Evolutionary conservation across 2,329 filamentous ascomycete genomes (phyloP).

Genomic region (Clarireedia hainanense): DNA sequence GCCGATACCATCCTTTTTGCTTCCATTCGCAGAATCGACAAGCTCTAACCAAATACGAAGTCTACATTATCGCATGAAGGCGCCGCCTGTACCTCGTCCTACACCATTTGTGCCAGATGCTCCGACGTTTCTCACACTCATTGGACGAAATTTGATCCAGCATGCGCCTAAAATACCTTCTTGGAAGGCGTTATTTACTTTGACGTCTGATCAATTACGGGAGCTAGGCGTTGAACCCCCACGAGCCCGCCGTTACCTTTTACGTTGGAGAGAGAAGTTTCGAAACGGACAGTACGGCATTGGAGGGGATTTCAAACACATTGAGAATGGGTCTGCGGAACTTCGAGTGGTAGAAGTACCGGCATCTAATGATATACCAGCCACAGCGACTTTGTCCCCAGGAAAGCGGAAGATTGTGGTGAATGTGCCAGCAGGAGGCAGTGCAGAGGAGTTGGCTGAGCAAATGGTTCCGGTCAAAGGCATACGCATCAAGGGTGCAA

Average conservation of each 20-base stretch:
- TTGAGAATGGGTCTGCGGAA: slow-evolving; percentile 48
- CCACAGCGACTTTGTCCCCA: slow-evolving; percentile 44
- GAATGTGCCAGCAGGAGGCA: slow-evolving; percentile 44
- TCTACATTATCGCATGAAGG: slow-evolving; percentile 33
- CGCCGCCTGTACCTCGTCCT: slow-evolving; percentile 51
- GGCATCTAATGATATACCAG: slow-evolving; percentile 25
- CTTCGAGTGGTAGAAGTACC: slow-evolving; percentile 39
- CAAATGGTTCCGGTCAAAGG: slow-evolving; percentile 49
- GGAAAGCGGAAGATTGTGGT: slow-evolving; percentile 48
- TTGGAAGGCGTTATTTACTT: slow-evolving; percentile 84
- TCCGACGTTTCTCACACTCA: slow-evolving; percentile 77
- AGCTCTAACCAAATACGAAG: slow-evolving; percentile 27
- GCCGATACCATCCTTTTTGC: slow-evolving; percentile 26
- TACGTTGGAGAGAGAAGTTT: slow-evolving; percentile 84
- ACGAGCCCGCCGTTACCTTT: slow-evolving; percentile 71
- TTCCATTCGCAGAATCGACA: slow-evolving; percentile 27
- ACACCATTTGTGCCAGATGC: slow-evolving; percentile 84
- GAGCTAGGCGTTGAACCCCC: slow-evolving; percentile 83
- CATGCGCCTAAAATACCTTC: slow-evolving; percentile 81
- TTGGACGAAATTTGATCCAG: slow-evolving; percentile 77
- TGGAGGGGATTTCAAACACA: slow-evolving; percentile 73
- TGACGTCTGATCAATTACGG: slow-evolving; percentile 68
- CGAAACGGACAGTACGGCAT: slow-evolving; percentile 68
- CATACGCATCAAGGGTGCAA: slow-evolving; percentile 60
- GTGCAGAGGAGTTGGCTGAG: slow-evolving; percentile 28